These are phyloP conservation scores for Glonium stellatum DNA, from an alignment of 495 filamentous ascomycete species.

Conservation along the genomic window DNA sequence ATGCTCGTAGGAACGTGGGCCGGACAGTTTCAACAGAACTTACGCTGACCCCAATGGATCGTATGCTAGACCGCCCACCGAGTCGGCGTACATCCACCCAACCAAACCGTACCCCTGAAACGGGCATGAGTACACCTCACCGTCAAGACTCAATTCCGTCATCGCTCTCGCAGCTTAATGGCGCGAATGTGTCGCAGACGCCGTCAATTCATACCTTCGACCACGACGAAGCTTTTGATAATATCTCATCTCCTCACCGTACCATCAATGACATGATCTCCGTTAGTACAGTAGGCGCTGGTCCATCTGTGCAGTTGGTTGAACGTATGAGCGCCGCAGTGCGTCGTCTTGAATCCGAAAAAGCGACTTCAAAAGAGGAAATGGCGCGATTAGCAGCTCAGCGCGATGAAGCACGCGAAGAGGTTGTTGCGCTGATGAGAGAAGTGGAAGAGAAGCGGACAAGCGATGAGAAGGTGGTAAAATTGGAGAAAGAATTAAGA, in stretches of 20 bases:
- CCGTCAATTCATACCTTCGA: slow-evolving; percentile 54
- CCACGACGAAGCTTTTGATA: slow-evolving; percentile 62
- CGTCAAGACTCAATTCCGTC: slow-evolving; percentile 34
- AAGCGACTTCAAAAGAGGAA: slow-evolving; percentile 78
- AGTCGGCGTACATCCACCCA: slow-evolving; percentile 45
- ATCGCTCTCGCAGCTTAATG: slow-evolving; percentile 24
- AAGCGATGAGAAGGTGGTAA: slow-evolving; percentile 52
- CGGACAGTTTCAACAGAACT: slow-evolving; percentile 28
- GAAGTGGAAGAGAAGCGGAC: slow-evolving; percentile 66
- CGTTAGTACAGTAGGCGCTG: slow-evolving; percentile 79
- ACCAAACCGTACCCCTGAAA: slow-evolving; percentile 29
- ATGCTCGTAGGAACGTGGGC: slow-evolving; percentile 20
- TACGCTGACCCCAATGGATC: slow-evolving; percentile 23
- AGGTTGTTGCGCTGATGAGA: slow-evolving; percentile 81
- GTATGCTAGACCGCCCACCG: slow-evolving; percentile 33
- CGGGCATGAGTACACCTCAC: slow-evolving; percentile 22
- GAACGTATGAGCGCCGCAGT: slow-evolving; percentile 94
- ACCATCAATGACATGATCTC: slow-evolving; percentile 83
- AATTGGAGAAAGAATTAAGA: slow-evolving; percentile 58
- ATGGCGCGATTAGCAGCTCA: slow-evolving; percentile 69
- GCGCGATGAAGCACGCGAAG: slow-evolving; percentile 81
- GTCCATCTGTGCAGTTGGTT: slow-evolving; percentile 90
- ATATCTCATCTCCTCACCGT: slow-evolving; percentile 59
- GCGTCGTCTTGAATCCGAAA: slow-evolving; percentile 83
- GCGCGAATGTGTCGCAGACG: slow-evolving; percentile 31